Percentiles rank a stretch among this genome's conserved stretches.
Evolutionary conservation across 139 green algal genomes (phyloP).

Genomic region (Picochlorum sp.): DNA sequence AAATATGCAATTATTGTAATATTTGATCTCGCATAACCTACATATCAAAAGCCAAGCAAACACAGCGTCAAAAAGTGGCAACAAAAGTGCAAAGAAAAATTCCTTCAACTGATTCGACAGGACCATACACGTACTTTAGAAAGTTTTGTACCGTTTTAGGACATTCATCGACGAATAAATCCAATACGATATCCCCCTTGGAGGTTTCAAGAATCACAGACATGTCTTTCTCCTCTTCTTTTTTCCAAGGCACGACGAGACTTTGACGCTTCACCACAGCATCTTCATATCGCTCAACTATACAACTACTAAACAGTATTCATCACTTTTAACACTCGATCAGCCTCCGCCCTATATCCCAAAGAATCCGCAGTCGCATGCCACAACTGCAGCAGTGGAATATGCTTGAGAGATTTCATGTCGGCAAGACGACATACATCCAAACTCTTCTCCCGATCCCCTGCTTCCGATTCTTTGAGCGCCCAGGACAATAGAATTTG

Average conservation of each 20-base stretch:
- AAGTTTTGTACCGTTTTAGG: slow-evolving; percentile 83
- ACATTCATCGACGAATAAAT: slow-evolving; percentile 78
- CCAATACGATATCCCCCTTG: slow-evolving; percentile 88
- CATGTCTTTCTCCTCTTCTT: slow-evolving; percentile 43
- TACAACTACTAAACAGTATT: neutral
- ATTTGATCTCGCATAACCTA: slow-evolving; percentile 71
- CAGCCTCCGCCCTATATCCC: neutral
- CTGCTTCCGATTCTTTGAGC: slow-evolving; percentile 40
- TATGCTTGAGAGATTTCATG: neutral
- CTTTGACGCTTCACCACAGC: neutral
- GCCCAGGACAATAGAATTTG: slow-evolving; percentile 71
- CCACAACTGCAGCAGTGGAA: slow-evolving; percentile 3
- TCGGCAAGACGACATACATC: slow-evolving; percentile 17
- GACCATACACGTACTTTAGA: slow-evolving; percentile 55
- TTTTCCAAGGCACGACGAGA: neutral
- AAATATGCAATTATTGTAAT: slow-evolving; percentile 90
- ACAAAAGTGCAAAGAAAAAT: neutral
- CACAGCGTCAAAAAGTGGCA: too few species aligned
- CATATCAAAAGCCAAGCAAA: too few species aligned
- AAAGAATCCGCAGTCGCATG: neutral
- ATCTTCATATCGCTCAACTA: neutral
- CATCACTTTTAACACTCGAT: neutral
- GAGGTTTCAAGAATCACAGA: slow-evolving; percentile 91
- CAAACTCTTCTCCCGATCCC: slow-evolving; percentile 22
- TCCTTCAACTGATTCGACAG: neutral